Evolutionary conservation across 2,329 filamentous ascomycete species (phyloP).

Genomic region (Botryosphaeria dothidea): DNA sequence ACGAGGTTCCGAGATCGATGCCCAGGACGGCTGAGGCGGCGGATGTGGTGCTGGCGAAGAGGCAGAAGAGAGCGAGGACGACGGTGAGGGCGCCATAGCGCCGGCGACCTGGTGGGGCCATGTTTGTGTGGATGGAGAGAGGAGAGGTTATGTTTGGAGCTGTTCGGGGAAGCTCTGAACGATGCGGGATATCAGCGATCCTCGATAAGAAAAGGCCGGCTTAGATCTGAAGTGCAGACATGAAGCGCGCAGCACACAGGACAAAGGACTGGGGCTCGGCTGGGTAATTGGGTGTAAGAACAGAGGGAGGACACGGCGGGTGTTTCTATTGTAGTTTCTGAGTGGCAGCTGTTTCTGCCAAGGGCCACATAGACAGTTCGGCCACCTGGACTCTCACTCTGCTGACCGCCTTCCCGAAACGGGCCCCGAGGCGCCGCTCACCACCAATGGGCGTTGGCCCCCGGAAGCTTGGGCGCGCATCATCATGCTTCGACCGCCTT

Average conservation of each 20-base stretch:
- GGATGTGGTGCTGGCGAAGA: slow-evolving; percentile 59
- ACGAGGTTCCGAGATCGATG: slow-evolving; percentile 92
- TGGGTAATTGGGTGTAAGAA: neutral
- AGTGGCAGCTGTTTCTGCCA: slow-evolving; percentile 15
- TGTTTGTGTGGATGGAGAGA: slow-evolving; percentile 33
- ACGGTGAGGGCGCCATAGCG: slow-evolving; percentile 44
- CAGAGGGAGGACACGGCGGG: neutral
- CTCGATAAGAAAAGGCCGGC: neutral
- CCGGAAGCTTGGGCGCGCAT: slow-evolving; percentile 10
- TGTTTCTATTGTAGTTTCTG: neutral
- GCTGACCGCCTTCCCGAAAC: neutral
- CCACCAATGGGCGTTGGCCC: neutral
- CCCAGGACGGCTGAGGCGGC: slow-evolving; percentile 80
- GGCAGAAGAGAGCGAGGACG: slow-evolving; percentile 54
- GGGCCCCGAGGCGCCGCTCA: neutral
- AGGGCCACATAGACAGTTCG: slow-evolving; percentile 17
- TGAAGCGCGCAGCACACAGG: neutral
- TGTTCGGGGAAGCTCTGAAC: neutral
- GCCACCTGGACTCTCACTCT: neutral
- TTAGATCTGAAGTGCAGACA: neutral
- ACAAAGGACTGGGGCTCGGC: neutral
- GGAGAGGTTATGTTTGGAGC: slow-evolving; percentile 17
- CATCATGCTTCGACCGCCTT: slow-evolving; percentile 13
- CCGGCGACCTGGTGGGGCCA: slow-evolving; percentile 51
- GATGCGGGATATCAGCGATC: neutral